A percentile compares a stretch with the other conserved stretches of the same genome.
Conservation (phyloP, 1,284 basidiomycete species). For the Boletus hoseneyae region DNA sequence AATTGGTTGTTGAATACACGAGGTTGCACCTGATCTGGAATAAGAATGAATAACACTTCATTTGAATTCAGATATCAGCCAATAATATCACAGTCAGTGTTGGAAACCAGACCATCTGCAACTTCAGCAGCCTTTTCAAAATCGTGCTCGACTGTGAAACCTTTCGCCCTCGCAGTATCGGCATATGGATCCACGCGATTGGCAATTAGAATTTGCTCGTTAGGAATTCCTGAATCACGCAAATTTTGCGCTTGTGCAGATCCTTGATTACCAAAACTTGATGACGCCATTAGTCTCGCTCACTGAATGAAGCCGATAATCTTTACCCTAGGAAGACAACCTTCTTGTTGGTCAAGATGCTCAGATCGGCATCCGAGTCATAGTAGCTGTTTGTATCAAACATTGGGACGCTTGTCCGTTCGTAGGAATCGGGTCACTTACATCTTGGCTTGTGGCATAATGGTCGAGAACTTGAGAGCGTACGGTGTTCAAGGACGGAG, state of each 20-base stretch:
- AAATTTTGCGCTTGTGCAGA: constrained; percentile 66
- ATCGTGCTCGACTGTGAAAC: constrained; percentile 55
- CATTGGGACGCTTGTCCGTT: neutral
- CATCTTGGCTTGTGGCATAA: constrained; percentile 46
- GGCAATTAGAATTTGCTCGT: constrained; percentile 57
- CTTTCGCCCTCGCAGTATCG: constrained; percentile 52
- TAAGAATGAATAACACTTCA: constrained; percentile 55
- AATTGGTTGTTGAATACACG: constrained; percentile 56
- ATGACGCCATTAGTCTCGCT: constrained; percentile 1
- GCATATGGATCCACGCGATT: constrained; percentile 59
- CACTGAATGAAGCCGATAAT: neutral
- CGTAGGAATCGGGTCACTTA: constrained; percentile 24
- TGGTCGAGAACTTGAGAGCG: constrained; percentile 2
- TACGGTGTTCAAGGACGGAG: neutral
- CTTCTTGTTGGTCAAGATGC: constrained; percentile 45
- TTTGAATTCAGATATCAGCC: constrained; percentile 4
- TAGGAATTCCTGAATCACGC: constrained; percentile 60
- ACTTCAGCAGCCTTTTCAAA: constrained; percentile 53
- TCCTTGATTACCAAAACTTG: constrained; percentile 64
- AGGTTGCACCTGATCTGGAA: constrained; percentile 64
- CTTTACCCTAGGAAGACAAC: constrained; percentile 61
- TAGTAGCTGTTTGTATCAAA: constrained; percentile 44
- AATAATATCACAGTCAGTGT: constrained; percentile 1
- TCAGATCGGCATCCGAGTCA: constrained; percentile 56
- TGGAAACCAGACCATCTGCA: constrained; percentile 44